phyloP scores from a whole-genome alignment of 2,329 filamentous ascomycete species.

The Pseudogymnoascus sp. region DNA sequence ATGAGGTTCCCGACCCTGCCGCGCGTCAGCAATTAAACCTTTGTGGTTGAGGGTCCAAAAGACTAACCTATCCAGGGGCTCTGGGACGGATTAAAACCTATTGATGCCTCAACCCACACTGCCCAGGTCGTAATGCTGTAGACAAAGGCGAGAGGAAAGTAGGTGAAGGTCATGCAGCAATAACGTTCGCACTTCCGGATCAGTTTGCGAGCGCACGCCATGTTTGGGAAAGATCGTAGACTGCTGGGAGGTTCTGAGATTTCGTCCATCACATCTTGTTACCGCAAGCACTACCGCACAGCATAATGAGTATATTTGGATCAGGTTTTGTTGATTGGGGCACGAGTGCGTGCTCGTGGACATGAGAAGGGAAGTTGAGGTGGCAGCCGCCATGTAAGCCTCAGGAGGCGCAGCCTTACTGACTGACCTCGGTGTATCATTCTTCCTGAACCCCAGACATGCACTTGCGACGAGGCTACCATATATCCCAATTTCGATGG shows the following conservation, averaged over 20 bases:
- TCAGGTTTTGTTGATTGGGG: background rate
- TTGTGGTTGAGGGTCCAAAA: background rate
- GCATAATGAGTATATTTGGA: background rate
- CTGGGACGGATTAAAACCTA: slow-evolving; percentile 52
- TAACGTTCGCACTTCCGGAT: slow-evolving; percentile 64
- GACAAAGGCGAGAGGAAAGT: slow-evolving; percentile 83
- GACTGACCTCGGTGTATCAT: background rate
- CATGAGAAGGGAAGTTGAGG: slow-evolving; percentile 1
- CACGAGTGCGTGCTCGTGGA: background rate
- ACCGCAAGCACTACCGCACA: background rate
- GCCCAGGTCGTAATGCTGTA: slow-evolving; percentile 91
- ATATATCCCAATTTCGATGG: background rate
- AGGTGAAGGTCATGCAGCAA: slow-evolving; percentile 72
- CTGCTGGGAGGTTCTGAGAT: background rate
- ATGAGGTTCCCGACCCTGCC: slow-evolving; percentile 48
- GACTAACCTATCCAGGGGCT: slow-evolving; percentile 51
- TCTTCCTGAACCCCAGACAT: background rate
- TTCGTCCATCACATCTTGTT: slow-evolving; percentile 6
- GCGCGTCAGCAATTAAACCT: slow-evolving; percentile 16
- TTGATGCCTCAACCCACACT: slow-evolving; percentile 73
- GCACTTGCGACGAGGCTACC: background rate
- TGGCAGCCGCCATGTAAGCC: background rate
- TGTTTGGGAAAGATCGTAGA: background rate
- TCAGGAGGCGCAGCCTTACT: slow-evolving; percentile 8
- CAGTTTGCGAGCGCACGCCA: slow-evolving; percentile 3